A percentile compares a stretch with the other conserved stretches of the same genome.
These are phyloP conservation scores for Aspergillus tamarii DNA, from an alignment of 2,329 filamentous ascomycete species.

Conservation along the genomic window DNA sequence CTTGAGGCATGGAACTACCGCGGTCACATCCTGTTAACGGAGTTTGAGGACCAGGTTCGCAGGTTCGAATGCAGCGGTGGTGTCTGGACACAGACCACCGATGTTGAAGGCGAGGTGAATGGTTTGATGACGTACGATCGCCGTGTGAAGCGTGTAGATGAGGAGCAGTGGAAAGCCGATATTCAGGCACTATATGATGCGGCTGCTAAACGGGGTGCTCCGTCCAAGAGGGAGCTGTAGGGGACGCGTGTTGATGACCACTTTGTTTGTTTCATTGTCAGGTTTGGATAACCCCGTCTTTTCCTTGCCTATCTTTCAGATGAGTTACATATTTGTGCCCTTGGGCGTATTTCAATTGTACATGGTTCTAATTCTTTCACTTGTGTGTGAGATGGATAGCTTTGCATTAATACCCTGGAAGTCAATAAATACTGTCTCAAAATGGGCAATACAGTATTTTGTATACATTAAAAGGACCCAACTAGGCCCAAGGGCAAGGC, in stretches of 20 bases:
- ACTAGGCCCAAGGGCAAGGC: too few species aligned
- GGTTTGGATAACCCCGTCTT: neutral
- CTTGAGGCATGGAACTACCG: constrained; percentile 69
- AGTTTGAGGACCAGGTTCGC: constrained; percentile 55
- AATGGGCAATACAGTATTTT: neutral
- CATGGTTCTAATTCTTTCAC: neutral
- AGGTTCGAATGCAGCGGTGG: constrained; percentile 67
- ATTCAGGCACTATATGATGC: constrained; percentile 64
- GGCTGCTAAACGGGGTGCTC: constrained; percentile 33
- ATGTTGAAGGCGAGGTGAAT: constrained; percentile 75
- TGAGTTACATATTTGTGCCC: neutral
- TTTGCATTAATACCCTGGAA: neutral
- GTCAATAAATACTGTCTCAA: neutral
- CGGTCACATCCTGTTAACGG: constrained; percentile 54
- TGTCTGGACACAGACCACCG: constrained; percentile 74
- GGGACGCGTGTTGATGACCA: too few species aligned
- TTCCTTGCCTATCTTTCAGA: neutral
- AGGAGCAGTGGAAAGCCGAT: constrained; percentile 62
- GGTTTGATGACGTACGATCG: constrained; percentile 72
- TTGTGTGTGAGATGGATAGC: neutral
- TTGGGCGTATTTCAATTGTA: neutral
- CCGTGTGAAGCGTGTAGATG: constrained; percentile 57
- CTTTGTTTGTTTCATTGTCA: neutral
- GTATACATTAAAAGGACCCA: too few species aligned
- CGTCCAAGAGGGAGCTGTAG: neutral